Conservation (phyloP, 2,329 filamentous ascomycete species). For the Verticillium nubilum region DNA sequence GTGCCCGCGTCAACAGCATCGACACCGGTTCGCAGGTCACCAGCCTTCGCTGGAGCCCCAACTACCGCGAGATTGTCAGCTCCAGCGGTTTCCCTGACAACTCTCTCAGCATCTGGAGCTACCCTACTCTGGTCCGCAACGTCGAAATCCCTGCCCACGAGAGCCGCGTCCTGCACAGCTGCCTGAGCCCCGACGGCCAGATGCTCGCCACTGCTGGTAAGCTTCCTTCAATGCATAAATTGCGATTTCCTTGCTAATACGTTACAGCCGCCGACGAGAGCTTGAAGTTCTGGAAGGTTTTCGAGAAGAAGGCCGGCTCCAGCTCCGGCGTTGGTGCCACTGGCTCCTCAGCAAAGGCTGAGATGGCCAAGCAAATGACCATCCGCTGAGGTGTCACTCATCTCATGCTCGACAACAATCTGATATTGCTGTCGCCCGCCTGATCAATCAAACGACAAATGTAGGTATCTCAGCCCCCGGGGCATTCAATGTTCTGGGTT, state of each 20-base stretch:
- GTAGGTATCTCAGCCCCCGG: slow-evolving; percentile 44
- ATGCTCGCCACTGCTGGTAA: slow-evolving; percentile 80
- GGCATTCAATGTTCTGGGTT: slow-evolving; percentile 31
- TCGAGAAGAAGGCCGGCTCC: slow-evolving; percentile 91
- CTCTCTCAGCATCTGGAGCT: slow-evolving; percentile 98
- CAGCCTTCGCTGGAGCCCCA: slow-evolving; percentile 90
- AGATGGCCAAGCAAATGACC: slow-evolving; percentile 93
- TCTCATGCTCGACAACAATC: slow-evolving; percentile 7
- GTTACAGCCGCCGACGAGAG: slow-evolving; percentile 77
- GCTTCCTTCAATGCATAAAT: slow-evolving; percentile 3
- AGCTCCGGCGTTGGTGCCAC: slow-evolving; percentile 62
- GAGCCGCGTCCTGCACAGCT: slow-evolving; percentile 93
- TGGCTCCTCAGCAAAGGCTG: slow-evolving; percentile 69
- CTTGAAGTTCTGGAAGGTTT: slow-evolving; percentile 99
- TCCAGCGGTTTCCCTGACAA: slow-evolving; percentile 99
- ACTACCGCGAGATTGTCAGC: slow-evolving; percentile 97
- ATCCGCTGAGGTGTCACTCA: slow-evolving; percentile 56
- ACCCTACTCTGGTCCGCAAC: slow-evolving; percentile 93
- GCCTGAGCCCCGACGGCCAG: slow-evolving; percentile 93
- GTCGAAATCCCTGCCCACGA: slow-evolving; percentile 97
- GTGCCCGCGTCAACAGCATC: slow-evolving; percentile 97
- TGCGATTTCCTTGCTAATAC: slow-evolving; percentile 25
- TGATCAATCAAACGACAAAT: slow-evolving; percentile 19
- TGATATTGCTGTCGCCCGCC: not conserved
- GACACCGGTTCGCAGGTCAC: slow-evolving; percentile 98